Conservation (phyloP, 306 rosid genomes). For the Vigna trinervia region DNA sequence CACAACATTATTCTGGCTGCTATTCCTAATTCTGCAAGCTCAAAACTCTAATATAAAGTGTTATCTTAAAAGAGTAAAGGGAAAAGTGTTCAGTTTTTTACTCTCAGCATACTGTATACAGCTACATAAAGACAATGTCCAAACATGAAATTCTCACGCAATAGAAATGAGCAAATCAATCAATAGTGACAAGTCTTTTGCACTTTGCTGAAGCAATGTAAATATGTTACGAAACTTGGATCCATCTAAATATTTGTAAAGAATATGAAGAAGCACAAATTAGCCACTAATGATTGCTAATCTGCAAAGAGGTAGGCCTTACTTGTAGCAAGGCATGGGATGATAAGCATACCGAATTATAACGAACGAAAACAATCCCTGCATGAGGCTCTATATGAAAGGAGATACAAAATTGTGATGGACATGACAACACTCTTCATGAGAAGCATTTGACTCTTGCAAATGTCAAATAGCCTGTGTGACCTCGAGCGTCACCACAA, state of each 20-base stretch:
- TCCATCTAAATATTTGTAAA: slow-evolving; percentile 5
- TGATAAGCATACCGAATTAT: background rate
- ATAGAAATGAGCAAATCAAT: background rate
- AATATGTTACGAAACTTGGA: background rate
- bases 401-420: slow-evolving; percentile 9
- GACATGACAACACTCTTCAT: slow-evolving; percentile 35
- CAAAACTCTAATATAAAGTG: background rate
- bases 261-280: background rate
- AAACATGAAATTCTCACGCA: background rate
- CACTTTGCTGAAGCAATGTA: background rate
- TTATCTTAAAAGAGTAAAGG: background rate
- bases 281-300: background rate
- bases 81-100: background rate
- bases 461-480: slow-evolving; percentile 90
- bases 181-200: background rate
- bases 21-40: background rate
- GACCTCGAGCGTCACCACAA: slow-evolving; percentile 82
- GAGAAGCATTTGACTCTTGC: slow-evolving; percentile 74
- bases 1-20: background rate
- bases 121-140: slow-evolving; percentile 3
- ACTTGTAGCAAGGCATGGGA: background rate
- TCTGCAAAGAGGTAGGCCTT: background rate
- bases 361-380: background rate
- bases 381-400: slow-evolving; percentile 21
- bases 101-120: background rate